These are phyloP conservation scores for Zanthoxylum bungeanum DNA, from an alignment of 345 rosid species.

Conservation along the genomic window DNA sequence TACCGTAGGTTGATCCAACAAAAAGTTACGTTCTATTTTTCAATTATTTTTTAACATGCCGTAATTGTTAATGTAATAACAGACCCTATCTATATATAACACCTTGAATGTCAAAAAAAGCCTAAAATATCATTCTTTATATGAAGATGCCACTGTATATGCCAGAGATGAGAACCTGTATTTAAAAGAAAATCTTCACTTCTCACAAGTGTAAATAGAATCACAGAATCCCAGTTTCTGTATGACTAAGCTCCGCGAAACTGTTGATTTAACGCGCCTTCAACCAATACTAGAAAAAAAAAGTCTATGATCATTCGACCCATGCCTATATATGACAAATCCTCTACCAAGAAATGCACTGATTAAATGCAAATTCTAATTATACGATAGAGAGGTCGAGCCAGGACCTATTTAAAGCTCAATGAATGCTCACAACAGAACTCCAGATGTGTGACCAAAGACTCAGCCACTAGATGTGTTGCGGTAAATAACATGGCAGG, in stretches of 20 bases:
- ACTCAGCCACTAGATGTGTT: background rate
- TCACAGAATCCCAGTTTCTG: background rate
- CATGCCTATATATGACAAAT: background rate
- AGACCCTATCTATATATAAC: no score
- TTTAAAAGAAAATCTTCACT: background rate
- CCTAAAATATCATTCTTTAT: no score
- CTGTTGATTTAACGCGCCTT: background rate
- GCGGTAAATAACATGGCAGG: background rate
- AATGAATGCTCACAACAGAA: background rate
- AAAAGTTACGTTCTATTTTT: no score
- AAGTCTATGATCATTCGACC: background rate
- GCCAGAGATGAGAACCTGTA: background rate
- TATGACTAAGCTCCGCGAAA: background rate
- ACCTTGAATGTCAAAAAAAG: no score
- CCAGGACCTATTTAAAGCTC: background rate
- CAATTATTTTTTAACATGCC: no score
- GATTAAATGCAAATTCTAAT: background rate
- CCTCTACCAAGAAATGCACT: background rate
- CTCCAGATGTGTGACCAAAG: background rate
- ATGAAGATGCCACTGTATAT: no score
- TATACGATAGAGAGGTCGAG: background rate
- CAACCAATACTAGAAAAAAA: background rate
- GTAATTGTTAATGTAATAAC: no score
- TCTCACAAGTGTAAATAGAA: background rate
- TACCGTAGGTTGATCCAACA: no score